Conservation (phyloP, 345 rosid species). For the Murraya paniculata region DNA sequence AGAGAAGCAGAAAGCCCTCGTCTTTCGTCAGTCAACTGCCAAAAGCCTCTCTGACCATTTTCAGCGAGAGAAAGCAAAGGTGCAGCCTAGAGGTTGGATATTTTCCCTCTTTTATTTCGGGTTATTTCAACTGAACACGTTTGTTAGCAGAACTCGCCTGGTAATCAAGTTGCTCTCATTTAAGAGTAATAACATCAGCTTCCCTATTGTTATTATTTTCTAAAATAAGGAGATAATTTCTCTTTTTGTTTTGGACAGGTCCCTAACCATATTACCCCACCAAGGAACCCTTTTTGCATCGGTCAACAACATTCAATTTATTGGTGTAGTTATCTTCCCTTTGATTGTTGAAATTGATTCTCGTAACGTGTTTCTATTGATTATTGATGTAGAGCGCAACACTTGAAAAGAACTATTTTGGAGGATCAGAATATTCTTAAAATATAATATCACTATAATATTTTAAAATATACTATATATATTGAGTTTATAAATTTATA, state of each 20-base stretch:
- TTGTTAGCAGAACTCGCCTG: neutral
- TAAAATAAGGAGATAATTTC: neutral
- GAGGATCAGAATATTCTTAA: fast-evolving
- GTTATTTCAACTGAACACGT: neutral
- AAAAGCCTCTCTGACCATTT: neutral
- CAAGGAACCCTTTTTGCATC: too few relatives aligned
- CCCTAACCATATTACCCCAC: neutral
- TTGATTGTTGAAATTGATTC: too few relatives aligned
- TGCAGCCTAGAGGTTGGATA: too few relatives aligned
- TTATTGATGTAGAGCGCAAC: too few relatives aligned
- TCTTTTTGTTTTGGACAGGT: neutral
- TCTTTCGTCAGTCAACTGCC: neutral
- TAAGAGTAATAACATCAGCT: neutral
- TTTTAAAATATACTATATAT: too few relatives aligned
- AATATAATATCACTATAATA: too few relatives aligned
- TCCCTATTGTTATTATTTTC: neutral
- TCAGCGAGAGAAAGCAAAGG: neutral
- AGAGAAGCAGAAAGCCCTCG: neutral
- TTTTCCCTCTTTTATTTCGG: too few relatives aligned
- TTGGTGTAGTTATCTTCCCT: too few relatives aligned
- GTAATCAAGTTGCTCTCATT: neutral
- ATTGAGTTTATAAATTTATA: fast-evolving
- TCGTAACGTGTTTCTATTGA: too few relatives aligned
- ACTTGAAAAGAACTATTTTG: too few relatives aligned
- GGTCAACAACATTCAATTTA: too few relatives aligned